phyloP scores from a whole-genome alignment of 2,329 filamentous ascomycete species.

The Penicillium olsonii region DNA sequence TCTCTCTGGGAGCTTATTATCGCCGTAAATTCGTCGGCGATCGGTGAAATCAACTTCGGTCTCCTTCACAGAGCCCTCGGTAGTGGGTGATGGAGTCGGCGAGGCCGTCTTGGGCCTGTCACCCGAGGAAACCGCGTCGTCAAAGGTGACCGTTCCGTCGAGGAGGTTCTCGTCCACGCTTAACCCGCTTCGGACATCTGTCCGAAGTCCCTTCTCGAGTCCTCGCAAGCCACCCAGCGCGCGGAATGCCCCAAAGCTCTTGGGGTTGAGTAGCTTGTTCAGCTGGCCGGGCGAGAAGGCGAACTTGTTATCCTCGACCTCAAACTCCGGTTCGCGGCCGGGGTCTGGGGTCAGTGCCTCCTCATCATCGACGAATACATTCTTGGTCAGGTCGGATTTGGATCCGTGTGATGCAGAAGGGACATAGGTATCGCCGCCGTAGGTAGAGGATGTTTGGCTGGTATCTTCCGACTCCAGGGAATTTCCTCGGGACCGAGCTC shows the following conservation, averaged over 20 bases:
- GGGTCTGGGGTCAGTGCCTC: conserved; percentile 69
- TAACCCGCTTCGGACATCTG: conserved; percentile 65
- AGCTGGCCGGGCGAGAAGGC: conserved; percentile 73
- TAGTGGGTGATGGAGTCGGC: conserved; percentile 11
- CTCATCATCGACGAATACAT: conserved; percentile 59
- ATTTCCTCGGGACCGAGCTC: conserved; percentile 63
- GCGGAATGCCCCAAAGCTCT: conserved; percentile 72
- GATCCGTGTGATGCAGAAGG: conserved; percentile 46
- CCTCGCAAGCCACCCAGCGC: conserved; percentile 72
- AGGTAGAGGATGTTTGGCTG: conserved; percentile 54
- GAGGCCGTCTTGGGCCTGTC: conserved; percentile 32
- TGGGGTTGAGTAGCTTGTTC: conserved; percentile 77
- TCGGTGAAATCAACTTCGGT: conserved; percentile 49
- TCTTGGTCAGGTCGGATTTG: conserved; percentile 44
- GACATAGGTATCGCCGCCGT: conserved; percentile 57
- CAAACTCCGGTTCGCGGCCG: conserved; percentile 69
- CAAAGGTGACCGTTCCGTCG: conserved; percentile 67
- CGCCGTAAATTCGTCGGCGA: conserved; percentile 68
- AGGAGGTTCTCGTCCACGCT: conserved; percentile 68
- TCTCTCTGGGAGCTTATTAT: conserved; percentile 67
- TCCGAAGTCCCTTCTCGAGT: conserved; percentile 71
- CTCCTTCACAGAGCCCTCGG: conserved; percentile 6
- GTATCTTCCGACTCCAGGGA: conserved; percentile 65
- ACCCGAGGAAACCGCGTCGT: conserved; percentile 51
- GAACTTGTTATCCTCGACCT: conserved; percentile 68